A percentile compares a stretch with the other conserved stretches of the same genome.
These are phyloP conservation scores for Themeda triandra DNA, from an alignment of 176 grass and related monocot species.

Conservation along the genomic window DNA sequence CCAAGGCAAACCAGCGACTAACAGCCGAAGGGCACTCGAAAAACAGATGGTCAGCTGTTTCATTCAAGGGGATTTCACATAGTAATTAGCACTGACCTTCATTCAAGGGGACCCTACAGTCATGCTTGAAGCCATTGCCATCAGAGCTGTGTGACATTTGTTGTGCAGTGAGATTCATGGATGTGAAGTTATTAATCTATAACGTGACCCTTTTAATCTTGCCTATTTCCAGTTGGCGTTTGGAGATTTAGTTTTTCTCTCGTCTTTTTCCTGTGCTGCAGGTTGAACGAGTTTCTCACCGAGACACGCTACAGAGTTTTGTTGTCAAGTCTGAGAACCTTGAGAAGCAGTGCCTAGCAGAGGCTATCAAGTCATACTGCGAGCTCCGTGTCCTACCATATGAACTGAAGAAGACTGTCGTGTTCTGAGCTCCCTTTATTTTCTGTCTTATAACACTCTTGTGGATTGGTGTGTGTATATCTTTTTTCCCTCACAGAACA, in stretches of 20 bases:
- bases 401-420: conserved; percentile 74
- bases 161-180: not conserved
- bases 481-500: not conserved
- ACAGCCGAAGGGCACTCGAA: no score
- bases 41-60: no score
- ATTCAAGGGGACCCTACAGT: not conserved
- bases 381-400: conserved; percentile 87
- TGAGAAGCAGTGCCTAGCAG: conserved; percentile 83
- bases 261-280: conserved; percentile 18
- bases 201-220: not conserved
- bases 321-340: conserved; percentile 91
- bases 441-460: not conserved
- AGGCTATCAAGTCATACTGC: conserved; percentile 89
- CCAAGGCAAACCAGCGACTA: no score
- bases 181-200: not conserved
- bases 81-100: not conserved
- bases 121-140: not conserved
- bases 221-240: not conserved
- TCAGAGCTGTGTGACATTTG: not conserved
- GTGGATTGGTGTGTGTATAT: not conserved
- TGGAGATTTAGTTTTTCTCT: not conserved
- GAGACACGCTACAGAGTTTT: conserved; percentile 77
- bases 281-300: conserved; percentile 90
- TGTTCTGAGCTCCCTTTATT: conserved; percentile 53
- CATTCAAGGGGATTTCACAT: not conserved